Evolutionary conservation across 257 asterid genomes (phyloP).

Genomic region (Lycium barbarum): DNA sequence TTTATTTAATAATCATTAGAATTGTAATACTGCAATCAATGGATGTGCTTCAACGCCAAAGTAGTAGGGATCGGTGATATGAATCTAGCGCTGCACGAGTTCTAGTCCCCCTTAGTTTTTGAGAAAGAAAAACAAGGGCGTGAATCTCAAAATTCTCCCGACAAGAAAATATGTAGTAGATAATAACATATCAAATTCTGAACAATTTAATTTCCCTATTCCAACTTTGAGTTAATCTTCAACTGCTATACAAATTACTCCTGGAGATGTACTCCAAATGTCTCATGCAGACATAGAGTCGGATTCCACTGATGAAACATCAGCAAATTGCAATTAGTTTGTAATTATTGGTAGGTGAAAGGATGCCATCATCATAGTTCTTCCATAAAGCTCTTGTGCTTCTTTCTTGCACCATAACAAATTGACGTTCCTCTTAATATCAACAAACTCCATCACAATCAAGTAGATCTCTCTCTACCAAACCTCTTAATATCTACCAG

Average conservation of each 20-base stretch:
- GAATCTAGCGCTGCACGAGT: background rate
- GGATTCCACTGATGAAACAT: background rate
- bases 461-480: constrained; percentile 40
- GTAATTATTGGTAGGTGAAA: background rate
- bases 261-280: background rate
- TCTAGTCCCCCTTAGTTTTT: too few species aligned
- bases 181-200: background rate
- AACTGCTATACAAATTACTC: background rate
- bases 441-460: constrained; percentile 25
- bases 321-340: background rate
- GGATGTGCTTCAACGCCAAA: background rate
- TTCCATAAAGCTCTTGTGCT: background rate
- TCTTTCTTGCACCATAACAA: background rate
- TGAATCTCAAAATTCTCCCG: background rate
- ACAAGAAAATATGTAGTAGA: background rate
- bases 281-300: background rate
- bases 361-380: constrained; percentile 2
- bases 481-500: constrained; percentile 58
- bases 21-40: background rate
- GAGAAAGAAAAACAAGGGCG: too few species aligned
- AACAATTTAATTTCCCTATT: too few species aligned
- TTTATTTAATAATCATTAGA: background rate
- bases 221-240: background rate
- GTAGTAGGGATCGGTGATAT: background rate
- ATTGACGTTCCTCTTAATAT: constrained; percentile 16